phyloP scores from a whole-genome alignment of 306 rosid genomes.

The Oemleria cerasiformis region DNA sequence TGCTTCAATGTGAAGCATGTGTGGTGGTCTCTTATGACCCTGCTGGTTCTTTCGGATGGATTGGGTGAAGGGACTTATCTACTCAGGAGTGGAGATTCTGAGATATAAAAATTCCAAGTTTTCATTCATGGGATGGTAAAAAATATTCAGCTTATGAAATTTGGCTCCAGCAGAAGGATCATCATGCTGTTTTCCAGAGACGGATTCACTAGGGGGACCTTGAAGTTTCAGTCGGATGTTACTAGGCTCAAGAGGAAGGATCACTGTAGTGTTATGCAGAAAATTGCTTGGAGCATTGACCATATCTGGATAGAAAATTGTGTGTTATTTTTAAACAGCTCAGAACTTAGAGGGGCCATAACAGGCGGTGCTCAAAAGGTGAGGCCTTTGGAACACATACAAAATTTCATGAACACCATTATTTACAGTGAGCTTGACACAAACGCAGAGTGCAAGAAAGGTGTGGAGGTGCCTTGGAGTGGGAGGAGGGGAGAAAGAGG shows the following conservation, averaged over 20 bases:
- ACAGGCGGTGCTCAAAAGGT: neutral
- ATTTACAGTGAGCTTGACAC: neutral
- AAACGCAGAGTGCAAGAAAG: neutral
- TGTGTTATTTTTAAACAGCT: neutral
- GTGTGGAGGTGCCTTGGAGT: neutral
- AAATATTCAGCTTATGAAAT: neutral
- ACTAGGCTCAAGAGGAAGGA: neutral
- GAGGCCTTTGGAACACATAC: neutral
- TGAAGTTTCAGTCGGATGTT: neutral
- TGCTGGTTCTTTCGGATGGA: neutral
- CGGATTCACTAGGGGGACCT: neutral
- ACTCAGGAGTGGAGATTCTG: neutral
- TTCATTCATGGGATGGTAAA: neutral
- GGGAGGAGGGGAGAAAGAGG: neutral
- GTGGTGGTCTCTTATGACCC: neutral
- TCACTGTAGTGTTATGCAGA: neutral
- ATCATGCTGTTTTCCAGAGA: neutral
- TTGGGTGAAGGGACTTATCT: neutral
- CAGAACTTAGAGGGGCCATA: neutral
- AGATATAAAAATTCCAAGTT: neutral
- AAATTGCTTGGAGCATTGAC: neutral
- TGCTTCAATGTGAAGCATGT: neutral
- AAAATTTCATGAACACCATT: neutral
- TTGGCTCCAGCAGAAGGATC: neutral
- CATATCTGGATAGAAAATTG: neutral